These are phyloP conservation scores for Syncephalastrum sp. DNA, from an alignment of 371 early-diverging fungal genomes.

Conservation along the genomic window DNA sequence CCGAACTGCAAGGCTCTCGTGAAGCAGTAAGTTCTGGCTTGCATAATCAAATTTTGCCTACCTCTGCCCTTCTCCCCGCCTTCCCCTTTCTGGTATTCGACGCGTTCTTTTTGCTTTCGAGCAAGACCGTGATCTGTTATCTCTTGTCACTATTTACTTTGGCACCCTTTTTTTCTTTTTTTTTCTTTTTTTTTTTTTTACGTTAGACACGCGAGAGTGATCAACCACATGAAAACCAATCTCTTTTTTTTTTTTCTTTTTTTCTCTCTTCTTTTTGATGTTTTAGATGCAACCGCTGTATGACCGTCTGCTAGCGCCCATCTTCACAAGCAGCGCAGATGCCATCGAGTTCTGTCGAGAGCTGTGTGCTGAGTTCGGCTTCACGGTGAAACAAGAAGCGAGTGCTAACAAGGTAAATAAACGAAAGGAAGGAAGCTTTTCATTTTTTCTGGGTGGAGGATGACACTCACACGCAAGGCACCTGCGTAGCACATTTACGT, in stretches of 20 bases:
- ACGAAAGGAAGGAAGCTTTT: conserved; percentile 1
- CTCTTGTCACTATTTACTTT: neutral
- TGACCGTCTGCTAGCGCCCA: conserved; percentile 31
- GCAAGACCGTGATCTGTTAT: neutral
- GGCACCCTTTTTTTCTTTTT: neutral
- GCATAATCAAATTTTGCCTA: neutral
- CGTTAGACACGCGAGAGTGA: neutral
- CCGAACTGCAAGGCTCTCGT: too few species aligned
- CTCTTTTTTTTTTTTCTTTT: neutral
- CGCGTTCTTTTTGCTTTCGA: neutral
- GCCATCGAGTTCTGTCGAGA: conserved; percentile 41
- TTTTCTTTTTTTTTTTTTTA: conserved; percentile 1
- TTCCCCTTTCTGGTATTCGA: conserved; percentile 1
- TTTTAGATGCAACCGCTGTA: conserved; percentile 41
- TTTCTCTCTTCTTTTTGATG: neutral
- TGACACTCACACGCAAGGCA: neutral
- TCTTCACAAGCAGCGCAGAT: conserved; percentile 31
- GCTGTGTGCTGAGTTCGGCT: conserved; percentile 39
- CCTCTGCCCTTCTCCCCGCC: neutral
- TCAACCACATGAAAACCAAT: neutral
- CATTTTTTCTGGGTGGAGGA: neutral
- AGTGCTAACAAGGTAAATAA: conserved; percentile 42
- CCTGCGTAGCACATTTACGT: conserved; percentile 56
- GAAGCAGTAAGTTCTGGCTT: too few species aligned
- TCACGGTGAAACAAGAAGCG: conserved; percentile 47